Evolutionary conservation across 2,329 filamentous ascomycete species (phyloP), one percentile per base, ranked within the genome.

Genomic region (Sporothrix curviconia): DNA sequence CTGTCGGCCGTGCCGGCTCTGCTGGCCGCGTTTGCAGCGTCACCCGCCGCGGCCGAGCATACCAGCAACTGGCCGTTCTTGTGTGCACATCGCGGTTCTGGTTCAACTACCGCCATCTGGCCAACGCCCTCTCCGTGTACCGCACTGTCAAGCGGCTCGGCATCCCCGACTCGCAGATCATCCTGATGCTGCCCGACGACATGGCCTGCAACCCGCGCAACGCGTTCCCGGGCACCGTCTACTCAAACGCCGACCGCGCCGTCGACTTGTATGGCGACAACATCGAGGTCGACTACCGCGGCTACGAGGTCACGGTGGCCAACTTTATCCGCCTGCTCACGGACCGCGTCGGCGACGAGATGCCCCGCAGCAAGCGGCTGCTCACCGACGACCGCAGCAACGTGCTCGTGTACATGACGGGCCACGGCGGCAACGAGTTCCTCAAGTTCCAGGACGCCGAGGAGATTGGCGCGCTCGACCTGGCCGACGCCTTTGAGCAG

Each of bases 21-120:
- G 65, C 68, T 80, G 49, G 74, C 77, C 39, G 74, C 76, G 63
- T 70, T 82, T 56, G 67, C 80, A 66, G 76, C 72, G 46, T 71
- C 76, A 40, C 70, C 77, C 8, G 66, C 66, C 24, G 70, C 71
- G 28, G 82, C 84, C 64, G 87, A 92, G 66, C 94, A 99, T 75
- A 99, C 94, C 15, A 96, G 90, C 70, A 99, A 99, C 75, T 99
- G 94, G 94, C 94, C 94, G 94, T 99, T 61, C 85, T 99, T n/a
- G 94, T 99, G 59, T 94, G 89, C 63, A 99, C 94, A 6, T 99
- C 94, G 55, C 89, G 94, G 55, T 99, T 99, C 80, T 99, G 94
- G 94, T 99, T 99, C 84, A 99, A 99, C 76, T 99, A 99, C 74
- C 89, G 94, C 58, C 94, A 99, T 72, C 86, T 99, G 54, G 92